Evolutionary conservation across 495 filamentous ascomycete species (phyloP), one percentile per base, ranked within the genome.

Genomic region (Pseudevernia furfuracea): DNA sequence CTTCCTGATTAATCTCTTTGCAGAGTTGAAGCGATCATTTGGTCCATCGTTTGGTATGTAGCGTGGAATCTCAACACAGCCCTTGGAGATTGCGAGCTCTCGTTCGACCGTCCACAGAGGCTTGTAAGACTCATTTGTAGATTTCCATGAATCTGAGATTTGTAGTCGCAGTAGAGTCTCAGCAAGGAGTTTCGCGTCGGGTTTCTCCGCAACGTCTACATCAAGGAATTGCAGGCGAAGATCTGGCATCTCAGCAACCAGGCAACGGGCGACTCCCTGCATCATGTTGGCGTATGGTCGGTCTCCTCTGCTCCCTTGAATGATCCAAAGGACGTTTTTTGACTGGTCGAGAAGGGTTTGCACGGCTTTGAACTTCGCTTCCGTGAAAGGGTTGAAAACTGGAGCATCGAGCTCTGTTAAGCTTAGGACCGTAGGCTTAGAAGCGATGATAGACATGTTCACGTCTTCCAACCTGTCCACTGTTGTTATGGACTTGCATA

Each of bases 391-490:
- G 17, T 75, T 62, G 14, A 85, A 76, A 3, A 78, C 67, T 0
- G 77, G 73, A 17, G 71, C 71, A 65, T 79, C 74, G 9, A 80
- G 69, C 39, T 84, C 82, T 11, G 74, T 61, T 43, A 85, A 65
- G 62, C 70, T 75, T 23, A 46, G 43, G 21, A 46, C 43, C 21
- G 43, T 46, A 46, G 43, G 43, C 6, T 46, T 46, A 5, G 43
- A 46, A n/a, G 43, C 43, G 21, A 46, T 46, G 6, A 23, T 19
- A 3, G 43, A 46, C 21, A 46, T 46, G 8, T 46, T 21, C 43
- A 46, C 21, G 21, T 46, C 43, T 46, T 46, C 43, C 43, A 46
- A 11, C 21, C 43, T 46, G 43, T 46, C 43, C 21, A 46, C 43
- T 19, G 17, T 46, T 7, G 9, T 8, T 1, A 80, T 76, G 39